Conservation (phyloP, 495 filamentous ascomycete species). For the Annulohypoxylon maeteangense region DNA sequence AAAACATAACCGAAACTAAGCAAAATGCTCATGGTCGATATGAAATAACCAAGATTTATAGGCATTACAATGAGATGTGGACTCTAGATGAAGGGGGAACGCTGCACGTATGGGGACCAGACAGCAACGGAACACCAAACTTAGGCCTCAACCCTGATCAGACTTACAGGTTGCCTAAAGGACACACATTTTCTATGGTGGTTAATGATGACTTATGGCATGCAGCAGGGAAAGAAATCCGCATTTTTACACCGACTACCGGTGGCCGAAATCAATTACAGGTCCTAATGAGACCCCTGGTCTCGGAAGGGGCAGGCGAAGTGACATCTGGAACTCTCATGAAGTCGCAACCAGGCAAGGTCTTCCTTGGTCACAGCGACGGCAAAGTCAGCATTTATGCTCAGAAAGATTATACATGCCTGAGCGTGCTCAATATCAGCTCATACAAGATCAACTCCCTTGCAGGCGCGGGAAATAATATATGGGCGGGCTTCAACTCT, state of each 20-base stretch:
- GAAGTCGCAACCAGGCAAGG: conserved; percentile 76
- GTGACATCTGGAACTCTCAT: conserved; percentile 87
- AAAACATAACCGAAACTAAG: conserved; percentile 72
- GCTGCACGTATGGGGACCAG: conserved; percentile 86
- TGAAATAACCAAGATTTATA: conserved; percentile 87
- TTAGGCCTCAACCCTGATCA: conserved; percentile 71
- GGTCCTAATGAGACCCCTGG: conserved; percentile 73
- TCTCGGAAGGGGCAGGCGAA: conserved; percentile 75
- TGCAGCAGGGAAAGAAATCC: conserved; percentile 85
- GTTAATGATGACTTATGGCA: conserved; percentile 86
- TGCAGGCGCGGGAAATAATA: conserved; percentile 79
- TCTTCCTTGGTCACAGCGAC: conserved; percentile 92
- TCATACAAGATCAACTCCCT: conserved; percentile 95
- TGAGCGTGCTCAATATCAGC: conserved; percentile 83
- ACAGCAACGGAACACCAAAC: conserved; percentile 77
- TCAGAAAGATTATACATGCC: conserved; percentile 73
- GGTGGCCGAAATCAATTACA: conserved; percentile 74
- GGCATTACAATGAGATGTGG: conserved; percentile 92
- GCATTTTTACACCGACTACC: conserved; percentile 80
- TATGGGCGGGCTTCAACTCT: conserved; percentile 95
- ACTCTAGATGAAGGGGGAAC: conserved; percentile 91
- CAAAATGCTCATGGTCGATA: conserved; percentile 78
- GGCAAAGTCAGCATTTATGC: conserved; percentile 96
- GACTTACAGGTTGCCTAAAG: conserved; percentile 77
- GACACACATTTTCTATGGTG: conserved; percentile 88